Percentiles rank a stretch among this genome's conserved stretches.
Evolutionary conservation across 2,329 filamentous ascomycete genomes (phyloP).

Genomic region (Arthroderma sp.): DNA sequence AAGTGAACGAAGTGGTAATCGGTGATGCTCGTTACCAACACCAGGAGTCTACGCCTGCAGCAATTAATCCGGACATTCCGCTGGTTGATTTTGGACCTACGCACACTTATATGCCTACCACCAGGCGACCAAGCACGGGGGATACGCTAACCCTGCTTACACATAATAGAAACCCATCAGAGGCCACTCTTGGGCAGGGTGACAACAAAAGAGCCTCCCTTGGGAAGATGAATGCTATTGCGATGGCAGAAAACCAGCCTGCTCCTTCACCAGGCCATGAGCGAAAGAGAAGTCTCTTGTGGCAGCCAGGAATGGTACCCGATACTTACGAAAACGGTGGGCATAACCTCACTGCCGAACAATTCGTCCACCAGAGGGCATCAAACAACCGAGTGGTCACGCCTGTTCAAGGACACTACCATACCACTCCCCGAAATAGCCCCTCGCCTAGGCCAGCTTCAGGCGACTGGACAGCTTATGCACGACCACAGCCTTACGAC

Average conservation of each 20-base stretch:
- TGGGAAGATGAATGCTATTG: constrained; percentile 5
- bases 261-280: constrained; percentile 35
- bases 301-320: constrained; percentile 56
- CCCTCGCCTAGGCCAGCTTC: constrained; percentile 21
- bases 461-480: constrained; percentile 26
- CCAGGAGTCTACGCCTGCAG: constrained; percentile 18
- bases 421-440: constrained; percentile 43
- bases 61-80: constrained; percentile 47
- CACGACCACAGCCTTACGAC: constrained; percentile 21
- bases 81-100: constrained; percentile 79
- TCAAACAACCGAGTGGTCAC: constrained; percentile 36
- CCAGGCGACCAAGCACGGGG: constrained; percentile 42
- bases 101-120: constrained; percentile 49
- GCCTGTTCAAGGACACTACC: constrained; percentile 47
- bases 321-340: constrained; percentile 20
- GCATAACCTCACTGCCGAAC: constrained; percentile 55
- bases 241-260: constrained; percentile 16
- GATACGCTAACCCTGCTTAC: constrained; percentile 34
- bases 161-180: constrained; percentile 21
- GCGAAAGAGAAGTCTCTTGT: constrained; percentile 53
- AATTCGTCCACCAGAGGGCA: constrained; percentile 68
- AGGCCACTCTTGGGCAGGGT: constrained; percentile 19
- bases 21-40: constrained; percentile 34
- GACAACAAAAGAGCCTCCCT: constrained; percentile 9
- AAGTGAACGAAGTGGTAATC: constrained; percentile 32